phyloP scores from a whole-genome alignment of 148 eudicot genomes.

The Polygonum aviculare region DNA sequence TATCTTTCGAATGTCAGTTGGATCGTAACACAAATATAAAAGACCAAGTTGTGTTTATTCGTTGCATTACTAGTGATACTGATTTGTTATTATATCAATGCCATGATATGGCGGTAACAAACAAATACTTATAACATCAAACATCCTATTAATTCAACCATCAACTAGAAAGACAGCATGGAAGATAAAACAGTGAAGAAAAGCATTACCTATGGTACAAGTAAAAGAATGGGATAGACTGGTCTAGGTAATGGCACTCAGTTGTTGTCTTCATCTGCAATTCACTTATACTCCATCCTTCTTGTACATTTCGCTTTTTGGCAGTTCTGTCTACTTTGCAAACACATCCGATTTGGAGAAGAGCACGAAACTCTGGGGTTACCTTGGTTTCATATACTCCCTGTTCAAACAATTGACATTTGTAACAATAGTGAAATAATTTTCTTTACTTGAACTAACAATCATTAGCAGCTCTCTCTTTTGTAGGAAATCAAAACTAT shows the following conservation, averaged over 20 bases:
- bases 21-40: background rate
- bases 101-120: background rate
- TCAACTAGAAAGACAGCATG: background rate
- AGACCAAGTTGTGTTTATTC: background rate
- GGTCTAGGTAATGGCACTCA: slow-evolving; percentile 77
- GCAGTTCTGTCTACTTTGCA: slow-evolving; percentile 80
- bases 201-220: slow-evolving; percentile 73
- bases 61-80: background rate
- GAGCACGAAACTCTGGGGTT: slow-evolving; percentile 60
- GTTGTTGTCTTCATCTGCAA: slow-evolving; percentile 91
- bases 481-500: background rate
- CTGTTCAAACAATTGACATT: slow-evolving; percentile 30
- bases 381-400: slow-evolving; percentile 93
- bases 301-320: slow-evolving; percentile 59
- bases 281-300: slow-evolving; percentile 74
- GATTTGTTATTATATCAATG: background rate
- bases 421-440: background rate
- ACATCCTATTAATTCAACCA: background rate
- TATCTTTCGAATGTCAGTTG: background rate
- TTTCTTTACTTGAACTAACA: background rate
- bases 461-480: background rate
- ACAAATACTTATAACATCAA: background rate
- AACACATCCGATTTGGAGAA: slow-evolving; percentile 89
- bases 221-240: slow-evolving; percentile 70
- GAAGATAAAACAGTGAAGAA: background rate